These are phyloP conservation scores for Xylaria polymorpha DNA, from an alignment of 2,329 filamentous ascomycete genomes.

Conservation along the genomic window DNA sequence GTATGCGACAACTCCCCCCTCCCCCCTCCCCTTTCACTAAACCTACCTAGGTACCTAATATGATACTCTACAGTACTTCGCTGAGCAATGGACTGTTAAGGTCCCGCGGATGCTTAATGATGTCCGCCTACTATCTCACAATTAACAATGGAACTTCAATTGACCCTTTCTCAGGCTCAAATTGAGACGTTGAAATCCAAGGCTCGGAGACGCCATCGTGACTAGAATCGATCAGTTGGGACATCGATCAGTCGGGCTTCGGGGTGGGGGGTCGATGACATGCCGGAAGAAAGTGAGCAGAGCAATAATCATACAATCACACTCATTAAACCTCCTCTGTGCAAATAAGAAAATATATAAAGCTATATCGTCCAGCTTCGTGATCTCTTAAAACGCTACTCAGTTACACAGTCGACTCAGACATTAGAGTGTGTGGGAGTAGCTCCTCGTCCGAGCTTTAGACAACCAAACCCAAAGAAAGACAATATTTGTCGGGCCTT, in stretches of 20 bases:
- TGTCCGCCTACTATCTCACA: not conserved
- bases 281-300: not conserved
- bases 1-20: conserved; percentile 1
- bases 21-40: not conserved
- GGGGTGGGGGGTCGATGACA: not conserved
- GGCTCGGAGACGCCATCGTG: not conserved
- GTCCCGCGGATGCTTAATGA: not conserved
- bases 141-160: not conserved
- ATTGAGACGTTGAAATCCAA: conserved; percentile 1
- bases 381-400: not conserved
- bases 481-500: not conserved
- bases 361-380: not conserved
- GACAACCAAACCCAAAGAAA: not conserved
- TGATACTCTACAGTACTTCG: not conserved
- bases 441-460: not conserved
- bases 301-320: not conserved
- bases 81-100: not conserved
- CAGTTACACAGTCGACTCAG: not conserved
- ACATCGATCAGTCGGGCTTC: not conserved
- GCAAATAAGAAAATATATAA: not conserved
- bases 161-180: not conserved
- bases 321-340: not conserved
- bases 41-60: not conserved
- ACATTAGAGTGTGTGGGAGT: not conserved
- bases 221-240: not conserved